Evolutionary conservation across 306 rosid genomes (phyloP).

Genomic region (Ziziphus jujuba): DNA sequence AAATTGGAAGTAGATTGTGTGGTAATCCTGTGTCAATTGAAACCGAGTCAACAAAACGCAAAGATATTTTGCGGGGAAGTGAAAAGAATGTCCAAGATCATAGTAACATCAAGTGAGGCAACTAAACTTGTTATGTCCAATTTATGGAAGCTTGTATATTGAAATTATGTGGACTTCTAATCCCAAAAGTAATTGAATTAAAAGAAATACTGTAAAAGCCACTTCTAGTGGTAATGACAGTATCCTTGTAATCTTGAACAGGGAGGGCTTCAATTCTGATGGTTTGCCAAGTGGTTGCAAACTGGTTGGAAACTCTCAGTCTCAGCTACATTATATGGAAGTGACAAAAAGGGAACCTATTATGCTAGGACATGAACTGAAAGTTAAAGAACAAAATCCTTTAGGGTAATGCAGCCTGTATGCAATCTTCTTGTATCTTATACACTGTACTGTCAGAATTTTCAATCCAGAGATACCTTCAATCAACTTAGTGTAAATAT

Average conservation of each 20-base stretch:
- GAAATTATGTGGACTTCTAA: constrained; percentile 4
- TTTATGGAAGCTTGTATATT: constrained; percentile 14
- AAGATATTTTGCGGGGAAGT: constrained; percentile 24
- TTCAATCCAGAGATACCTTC: background rate
- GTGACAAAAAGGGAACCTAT: constrained; percentile 39
- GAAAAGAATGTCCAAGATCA: constrained; percentile 41
- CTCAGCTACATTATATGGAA: constrained; percentile 33
- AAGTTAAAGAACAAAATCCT: constrained; percentile 27
- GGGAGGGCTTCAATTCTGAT: constrained; percentile 47
- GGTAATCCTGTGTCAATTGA: constrained; percentile 31
- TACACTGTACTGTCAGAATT: background rate
- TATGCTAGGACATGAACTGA: constrained; percentile 37
- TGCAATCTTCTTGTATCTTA: constrained; percentile 17
- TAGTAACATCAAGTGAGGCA: constrained; percentile 36
- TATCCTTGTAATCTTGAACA: constrained; percentile 37
- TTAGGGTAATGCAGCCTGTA: constrained; percentile 41
- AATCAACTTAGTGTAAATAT: background rate
- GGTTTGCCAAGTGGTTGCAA: constrained; percentile 32
- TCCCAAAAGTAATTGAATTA: constrained; percentile 10
- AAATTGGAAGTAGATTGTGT: constrained; percentile 37
- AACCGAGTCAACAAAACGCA: constrained; percentile 36
- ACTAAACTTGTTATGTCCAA: constrained; percentile 15
- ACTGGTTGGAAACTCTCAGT: constrained; percentile 30
- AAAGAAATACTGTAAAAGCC: constrained; percentile 4
- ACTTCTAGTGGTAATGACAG: constrained; percentile 6